These are phyloP conservation scores for Exophiala dermatitidis DNA, from an alignment of 2,329 filamentous ascomycete species.

Conservation along the genomic window DNA sequence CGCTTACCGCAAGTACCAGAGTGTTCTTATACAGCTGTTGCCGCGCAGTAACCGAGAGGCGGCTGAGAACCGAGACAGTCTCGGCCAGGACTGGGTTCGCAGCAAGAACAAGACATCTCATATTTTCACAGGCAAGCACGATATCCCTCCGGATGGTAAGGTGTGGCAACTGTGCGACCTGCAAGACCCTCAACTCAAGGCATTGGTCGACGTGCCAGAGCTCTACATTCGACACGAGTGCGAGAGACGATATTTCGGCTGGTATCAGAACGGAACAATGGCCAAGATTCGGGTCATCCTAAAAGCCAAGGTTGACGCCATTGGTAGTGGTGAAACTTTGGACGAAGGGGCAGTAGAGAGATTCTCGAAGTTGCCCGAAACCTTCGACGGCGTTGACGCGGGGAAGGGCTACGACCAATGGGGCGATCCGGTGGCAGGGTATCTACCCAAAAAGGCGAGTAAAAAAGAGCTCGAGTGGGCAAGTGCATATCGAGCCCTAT, in stretches of 20 bases:
- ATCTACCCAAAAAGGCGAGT: constrained; percentile 10
- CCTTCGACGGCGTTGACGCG: constrained; percentile 1
- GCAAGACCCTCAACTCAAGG: constrained; percentile 64
- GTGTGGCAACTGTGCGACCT: constrained; percentile 95
- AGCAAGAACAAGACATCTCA: constrained; percentile 45
- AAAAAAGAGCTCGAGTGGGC: constrained; percentile 24
- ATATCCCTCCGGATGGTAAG: constrained; percentile 70
- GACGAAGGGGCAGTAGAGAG: constrained; percentile 34
- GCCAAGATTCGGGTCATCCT: constrained; percentile 80
- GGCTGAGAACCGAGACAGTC: constrained; percentile 15
- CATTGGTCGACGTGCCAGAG: constrained; percentile 49
- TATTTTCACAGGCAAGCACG: constrained; percentile 68
- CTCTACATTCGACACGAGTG: constrained; percentile 52
- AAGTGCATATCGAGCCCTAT: constrained; percentile 17
- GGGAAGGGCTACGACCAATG: neutral
- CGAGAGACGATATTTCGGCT: constrained; percentile 62
- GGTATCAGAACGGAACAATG: constrained; percentile 75
- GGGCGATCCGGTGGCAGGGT: constrained; percentile 3
- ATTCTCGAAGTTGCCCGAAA: constrained; percentile 36
- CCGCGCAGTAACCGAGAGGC: constrained; percentile 29
- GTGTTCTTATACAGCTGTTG: constrained; percentile 70
- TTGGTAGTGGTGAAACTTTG: constrained; percentile 41
- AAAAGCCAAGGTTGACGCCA: constrained; percentile 71
- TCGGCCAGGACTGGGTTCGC: constrained; percentile 11
- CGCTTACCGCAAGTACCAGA: constrained; percentile 76